phyloP scores from a whole-genome alignment of 805 yeast species.

The Teunomyces lycoperdinae region DNA sequence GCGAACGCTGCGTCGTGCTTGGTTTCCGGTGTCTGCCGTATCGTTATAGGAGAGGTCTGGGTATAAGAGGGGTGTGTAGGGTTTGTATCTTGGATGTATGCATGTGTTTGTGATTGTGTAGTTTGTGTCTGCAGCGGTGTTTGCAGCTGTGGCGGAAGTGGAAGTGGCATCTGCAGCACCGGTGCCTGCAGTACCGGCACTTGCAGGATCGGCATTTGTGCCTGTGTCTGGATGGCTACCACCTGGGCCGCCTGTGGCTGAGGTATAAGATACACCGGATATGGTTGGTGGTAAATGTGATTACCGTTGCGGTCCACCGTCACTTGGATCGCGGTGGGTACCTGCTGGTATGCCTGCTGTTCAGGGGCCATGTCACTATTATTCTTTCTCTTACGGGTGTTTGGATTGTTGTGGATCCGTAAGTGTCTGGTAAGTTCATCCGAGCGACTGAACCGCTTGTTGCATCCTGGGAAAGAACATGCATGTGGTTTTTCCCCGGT shows the following conservation, averaged over 20 bases:
- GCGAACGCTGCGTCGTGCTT: constrained; percentile 3
- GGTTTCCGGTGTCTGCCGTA: constrained; percentile 2
- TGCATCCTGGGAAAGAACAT: constrained; percentile 71
- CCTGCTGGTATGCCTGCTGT: background rate
- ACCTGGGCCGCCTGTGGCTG: constrained; percentile 3
- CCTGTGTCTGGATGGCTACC: background rate
- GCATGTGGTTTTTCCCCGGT: constrained; percentile 81
- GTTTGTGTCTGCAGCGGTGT: background rate
- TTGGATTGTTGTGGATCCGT: constrained; percentile 70
- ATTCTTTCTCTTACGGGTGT: constrained; percentile 58
- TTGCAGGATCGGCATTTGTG: constrained; percentile 2
- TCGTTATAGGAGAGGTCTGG: constrained; percentile 29
- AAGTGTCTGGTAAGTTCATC: constrained; percentile 75
- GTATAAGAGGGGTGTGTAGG: background rate
- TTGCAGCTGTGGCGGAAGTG: background rate
- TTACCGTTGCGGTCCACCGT: constrained; percentile 22
- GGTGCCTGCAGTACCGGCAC: background rate
- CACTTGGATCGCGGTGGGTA: constrained; percentile 7
- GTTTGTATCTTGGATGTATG: background rate
- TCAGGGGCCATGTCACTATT: constrained; percentile 4
- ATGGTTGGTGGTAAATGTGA: constrained; percentile 29
- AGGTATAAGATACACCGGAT: constrained; percentile 35
- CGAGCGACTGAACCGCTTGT: constrained; percentile 63
- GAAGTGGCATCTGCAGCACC: background rate
- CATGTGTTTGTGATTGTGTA: background rate